These are phyloP conservation scores for Exidia glandulosa DNA, from an alignment of 768 basidiomycete species.

Conservation along the genomic window DNA sequence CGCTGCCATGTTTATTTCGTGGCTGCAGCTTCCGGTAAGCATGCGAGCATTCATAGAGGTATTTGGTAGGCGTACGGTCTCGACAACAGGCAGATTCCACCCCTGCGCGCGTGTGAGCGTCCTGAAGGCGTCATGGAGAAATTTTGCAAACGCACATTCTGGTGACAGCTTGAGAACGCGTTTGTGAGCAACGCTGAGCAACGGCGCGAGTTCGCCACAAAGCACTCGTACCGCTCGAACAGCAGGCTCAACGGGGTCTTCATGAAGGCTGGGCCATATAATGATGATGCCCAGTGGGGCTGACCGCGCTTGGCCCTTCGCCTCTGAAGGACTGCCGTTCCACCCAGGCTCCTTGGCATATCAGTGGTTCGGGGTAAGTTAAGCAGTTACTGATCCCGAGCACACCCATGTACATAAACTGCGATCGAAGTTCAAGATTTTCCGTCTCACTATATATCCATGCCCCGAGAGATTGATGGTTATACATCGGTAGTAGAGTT, in stretches of 20 bases:
- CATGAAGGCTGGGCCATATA: conserved; percentile 68
- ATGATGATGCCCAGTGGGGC: no score
- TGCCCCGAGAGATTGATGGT: no score
- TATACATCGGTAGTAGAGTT: no score
- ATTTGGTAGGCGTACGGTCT: conserved; percentile 49
- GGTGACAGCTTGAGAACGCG: conserved; percentile 61
- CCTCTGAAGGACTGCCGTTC: no score
- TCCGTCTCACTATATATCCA: no score
- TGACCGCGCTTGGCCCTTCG: no score
- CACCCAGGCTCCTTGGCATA: no score
- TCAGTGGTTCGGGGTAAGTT: no score
- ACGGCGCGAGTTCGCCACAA: not conserved
- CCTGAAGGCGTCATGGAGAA: not conserved
- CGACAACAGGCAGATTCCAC: conserved; percentile 47
- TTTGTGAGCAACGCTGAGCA: not conserved
- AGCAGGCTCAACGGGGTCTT: conserved; percentile 76
- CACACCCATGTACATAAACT: no score
- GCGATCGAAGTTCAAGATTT: no score
- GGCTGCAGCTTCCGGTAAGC: conserved; percentile 23
- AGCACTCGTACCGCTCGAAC: conserved; percentile 50
- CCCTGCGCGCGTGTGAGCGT: not conserved
- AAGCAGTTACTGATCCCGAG: no score
- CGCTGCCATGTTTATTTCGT: conserved; percentile 36
- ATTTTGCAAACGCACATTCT: conserved; percentile 76
- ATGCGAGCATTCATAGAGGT: not conserved